Evolutionary conservation across 2,329 filamentous ascomycete species (phyloP).

Genomic region (Fonsecaea multimorphosa): DNA sequence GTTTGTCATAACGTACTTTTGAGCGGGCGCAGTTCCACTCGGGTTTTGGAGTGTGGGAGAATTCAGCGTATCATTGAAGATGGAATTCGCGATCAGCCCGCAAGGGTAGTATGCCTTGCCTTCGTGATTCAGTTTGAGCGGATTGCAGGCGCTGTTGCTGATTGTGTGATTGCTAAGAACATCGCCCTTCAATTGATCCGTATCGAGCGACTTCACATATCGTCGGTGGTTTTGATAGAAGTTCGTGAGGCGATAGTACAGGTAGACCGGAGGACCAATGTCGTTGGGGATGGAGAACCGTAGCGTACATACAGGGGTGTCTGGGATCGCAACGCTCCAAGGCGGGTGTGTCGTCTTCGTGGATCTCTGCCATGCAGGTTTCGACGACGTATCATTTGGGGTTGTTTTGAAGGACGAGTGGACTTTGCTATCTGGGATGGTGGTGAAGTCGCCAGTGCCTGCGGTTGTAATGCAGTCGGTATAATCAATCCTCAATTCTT

Average conservation of each 20-base stretch:
- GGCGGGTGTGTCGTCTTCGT: constrained; percentile 37
- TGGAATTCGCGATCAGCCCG: constrained; percentile 92
- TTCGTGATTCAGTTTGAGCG: constrained; percentile 63
- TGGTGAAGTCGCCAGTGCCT: constrained; percentile 48
- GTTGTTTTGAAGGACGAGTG: constrained; percentile 73
- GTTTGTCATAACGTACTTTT: constrained; percentile 76
- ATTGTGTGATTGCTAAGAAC: constrained; percentile 67
- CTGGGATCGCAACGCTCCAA: constrained; percentile 38
- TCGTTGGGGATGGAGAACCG: constrained; percentile 79
- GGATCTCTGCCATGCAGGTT: constrained; percentile 44
- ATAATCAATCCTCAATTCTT: constrained; percentile 92
- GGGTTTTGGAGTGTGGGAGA: constrained; percentile 68
- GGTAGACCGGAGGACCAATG: constrained; percentile 79
- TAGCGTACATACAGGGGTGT: constrained; percentile 69
- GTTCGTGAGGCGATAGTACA: constrained; percentile 96
- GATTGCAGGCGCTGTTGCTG: constrained; percentile 73
- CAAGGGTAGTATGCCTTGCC: constrained; percentile 87
- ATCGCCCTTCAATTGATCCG: constrained; percentile 79
- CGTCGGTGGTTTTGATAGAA: constrained; percentile 99
- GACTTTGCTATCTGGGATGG: constrained; percentile 65
- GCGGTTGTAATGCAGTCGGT: constrained; percentile 72
- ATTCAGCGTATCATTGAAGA: constrained; percentile 92
- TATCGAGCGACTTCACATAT: constrained; percentile 89
- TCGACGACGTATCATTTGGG: constrained; percentile 47
- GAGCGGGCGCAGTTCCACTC: constrained; percentile 43